Percentiles rank a stretch among this genome's conserved stretches.
These are phyloP conservation scores for Trichophyton rubrum DNA, from an alignment of 2,329 filamentous ascomycete genomes.

Conservation along the genomic window DNA sequence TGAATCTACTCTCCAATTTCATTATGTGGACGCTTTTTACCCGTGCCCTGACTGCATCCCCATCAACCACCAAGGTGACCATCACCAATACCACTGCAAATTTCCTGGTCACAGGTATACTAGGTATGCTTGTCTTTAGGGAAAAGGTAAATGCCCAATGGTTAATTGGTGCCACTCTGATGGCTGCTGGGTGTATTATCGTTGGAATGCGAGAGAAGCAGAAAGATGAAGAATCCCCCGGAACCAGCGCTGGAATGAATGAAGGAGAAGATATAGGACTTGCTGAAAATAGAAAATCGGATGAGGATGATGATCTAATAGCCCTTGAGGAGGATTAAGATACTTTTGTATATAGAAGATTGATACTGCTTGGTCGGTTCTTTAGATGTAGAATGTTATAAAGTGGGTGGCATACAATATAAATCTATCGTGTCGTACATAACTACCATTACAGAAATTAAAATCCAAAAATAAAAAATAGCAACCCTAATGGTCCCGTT, in stretches of 20 bases:
- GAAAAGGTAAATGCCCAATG: conserved; percentile 46
- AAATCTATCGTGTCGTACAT: background rate
- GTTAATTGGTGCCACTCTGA: conserved; percentile 49
- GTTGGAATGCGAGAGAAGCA: conserved; percentile 47
- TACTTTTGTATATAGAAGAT: background rate
- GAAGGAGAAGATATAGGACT: conserved; percentile 5
- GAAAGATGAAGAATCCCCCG: conserved; percentile 11
- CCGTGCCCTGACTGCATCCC: conserved; percentile 46
- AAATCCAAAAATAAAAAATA: background rate
- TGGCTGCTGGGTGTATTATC: conserved; percentile 50
- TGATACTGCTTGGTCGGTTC: background rate
- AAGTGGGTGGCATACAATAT: background rate
- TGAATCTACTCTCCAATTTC: conserved; percentile 51
- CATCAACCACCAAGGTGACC: conserved; percentile 49
- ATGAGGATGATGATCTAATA: conserved; percentile 6
- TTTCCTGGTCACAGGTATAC: conserved; percentile 48
- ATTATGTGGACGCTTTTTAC: conserved; percentile 56
- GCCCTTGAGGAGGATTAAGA: background rate
- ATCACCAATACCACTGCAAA: conserved; percentile 54
- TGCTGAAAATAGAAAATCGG: conserved; percentile 5
- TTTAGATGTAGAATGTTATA: background rate
- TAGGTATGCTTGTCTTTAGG: conserved; percentile 46
- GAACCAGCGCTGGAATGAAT: conserved; percentile 6
- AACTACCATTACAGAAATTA: background rate
- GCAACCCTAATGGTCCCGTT: conserved; percentile 17